Evolutionary conservation across 345 rosid species (phyloP).

Genomic region (Syzygium aromaticum): DNA sequence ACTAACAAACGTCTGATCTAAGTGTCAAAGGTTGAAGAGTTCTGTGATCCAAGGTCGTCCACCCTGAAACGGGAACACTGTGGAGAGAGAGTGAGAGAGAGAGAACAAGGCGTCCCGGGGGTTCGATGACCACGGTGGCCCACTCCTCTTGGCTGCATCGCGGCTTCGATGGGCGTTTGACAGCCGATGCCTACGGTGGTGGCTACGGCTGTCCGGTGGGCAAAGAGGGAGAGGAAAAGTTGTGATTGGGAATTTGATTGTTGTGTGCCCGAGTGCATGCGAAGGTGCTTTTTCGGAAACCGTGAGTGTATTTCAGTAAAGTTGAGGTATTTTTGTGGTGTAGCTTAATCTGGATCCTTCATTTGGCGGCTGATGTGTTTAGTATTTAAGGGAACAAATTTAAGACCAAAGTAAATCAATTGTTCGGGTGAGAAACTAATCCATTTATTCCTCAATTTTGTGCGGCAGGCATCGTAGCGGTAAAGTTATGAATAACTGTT

Average conservation of each 20-base stretch:
- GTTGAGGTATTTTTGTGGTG: neutral
- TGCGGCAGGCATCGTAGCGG: neutral
- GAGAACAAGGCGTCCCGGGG: too few relatives aligned
- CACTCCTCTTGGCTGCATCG: too few relatives aligned
- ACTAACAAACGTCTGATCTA: neutral
- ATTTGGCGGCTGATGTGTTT: neutral
- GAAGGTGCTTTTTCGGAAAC: neutral
- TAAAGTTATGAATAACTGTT: neutral
- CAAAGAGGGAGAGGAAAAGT: neutral
- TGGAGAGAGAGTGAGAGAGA: too few relatives aligned
- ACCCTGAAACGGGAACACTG: neutral
- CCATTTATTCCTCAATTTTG: neutral
- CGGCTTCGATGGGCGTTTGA: neutral
- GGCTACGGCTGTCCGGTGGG: neutral
- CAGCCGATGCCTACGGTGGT: neutral
- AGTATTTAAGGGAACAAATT: neutral
- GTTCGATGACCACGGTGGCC: too few relatives aligned
- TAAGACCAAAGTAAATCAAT: neutral
- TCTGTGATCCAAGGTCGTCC: too few relatives aligned
- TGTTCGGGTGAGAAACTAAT: neutral
- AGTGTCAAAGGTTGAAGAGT: neutral
- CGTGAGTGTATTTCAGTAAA: neutral
- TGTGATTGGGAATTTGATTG: neutral
- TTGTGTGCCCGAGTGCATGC: neutral
- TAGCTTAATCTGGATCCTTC: neutral